Percentiles rank a stretch among this genome's conserved stretches.
Evolutionary conservation across 495 filamentous ascomycete species (phyloP).

Genomic region (Penicillium cataractarum): DNA sequence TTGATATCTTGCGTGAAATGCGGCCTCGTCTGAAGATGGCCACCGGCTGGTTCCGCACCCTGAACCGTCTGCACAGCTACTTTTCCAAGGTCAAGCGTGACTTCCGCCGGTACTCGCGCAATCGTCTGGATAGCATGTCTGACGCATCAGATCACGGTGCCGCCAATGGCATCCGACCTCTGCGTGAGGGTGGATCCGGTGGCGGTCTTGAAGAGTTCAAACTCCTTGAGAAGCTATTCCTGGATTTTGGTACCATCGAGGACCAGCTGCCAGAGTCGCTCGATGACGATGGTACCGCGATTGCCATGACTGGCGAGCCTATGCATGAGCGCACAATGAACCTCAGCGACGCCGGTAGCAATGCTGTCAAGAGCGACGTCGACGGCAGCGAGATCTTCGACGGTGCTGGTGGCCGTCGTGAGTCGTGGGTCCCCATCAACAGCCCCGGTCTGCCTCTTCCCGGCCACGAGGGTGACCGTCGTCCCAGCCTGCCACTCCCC

Average conservation of each 20-base stretch:
- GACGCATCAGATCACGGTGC: conserved; percentile 39
- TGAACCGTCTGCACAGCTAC: conserved; percentile 69
- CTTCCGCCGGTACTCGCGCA: conserved; percentile 54
- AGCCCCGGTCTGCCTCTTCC: conserved; percentile 44
- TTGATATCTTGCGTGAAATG: conserved; percentile 64
- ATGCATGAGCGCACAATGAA: conserved; percentile 40
- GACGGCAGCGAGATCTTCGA: conserved; percentile 41
- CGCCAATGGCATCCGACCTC: conserved; percentile 44
- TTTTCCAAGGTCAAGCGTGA: conserved; percentile 67
- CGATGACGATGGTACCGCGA: conserved; percentile 41
- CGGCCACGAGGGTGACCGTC: conserved; percentile 44
- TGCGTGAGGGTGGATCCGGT: conserved; percentile 57
- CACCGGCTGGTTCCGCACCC: conserved; percentile 68
- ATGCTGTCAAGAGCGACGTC: conserved; percentile 47
- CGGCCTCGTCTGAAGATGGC: conserved; percentile 70
- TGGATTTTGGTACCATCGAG: conserved; percentile 59
- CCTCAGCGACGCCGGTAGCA: conserved; percentile 47
- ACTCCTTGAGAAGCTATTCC: conserved; percentile 58
- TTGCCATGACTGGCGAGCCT: conserved; percentile 24
- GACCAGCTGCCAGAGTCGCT: conserved; percentile 42
- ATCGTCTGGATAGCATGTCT: conserved; percentile 35
- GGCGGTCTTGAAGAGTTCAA: conserved; percentile 77
- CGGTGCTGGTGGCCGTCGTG: conserved; percentile 42
- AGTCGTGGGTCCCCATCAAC: conserved; percentile 52
- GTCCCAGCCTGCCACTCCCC: conserved; percentile 48